Percentiles rank a stretch among this genome's conserved stretches.
phyloP scores from a whole-genome alignment of 306 rosid genomes.

The Cucurbita ficifolia region DNA sequence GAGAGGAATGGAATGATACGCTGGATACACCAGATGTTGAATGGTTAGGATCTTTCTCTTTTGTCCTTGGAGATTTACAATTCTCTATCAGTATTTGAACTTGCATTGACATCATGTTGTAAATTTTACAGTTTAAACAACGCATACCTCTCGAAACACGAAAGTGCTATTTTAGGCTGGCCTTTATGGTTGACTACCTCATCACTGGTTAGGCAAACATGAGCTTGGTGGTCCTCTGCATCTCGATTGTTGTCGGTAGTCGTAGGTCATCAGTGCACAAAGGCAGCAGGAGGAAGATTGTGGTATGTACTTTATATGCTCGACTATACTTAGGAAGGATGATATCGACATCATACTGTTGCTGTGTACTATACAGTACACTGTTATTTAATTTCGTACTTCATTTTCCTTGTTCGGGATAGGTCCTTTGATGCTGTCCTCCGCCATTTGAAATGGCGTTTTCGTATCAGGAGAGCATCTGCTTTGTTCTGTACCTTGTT shows the following conservation, averaged over 20 bases:
- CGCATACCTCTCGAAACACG: conserved; percentile 64
- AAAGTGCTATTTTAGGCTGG: conserved; percentile 39
- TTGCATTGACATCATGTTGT: conserved; percentile 9
- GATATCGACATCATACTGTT: not conserved
- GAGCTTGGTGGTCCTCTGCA: not conserved
- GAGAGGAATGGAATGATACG: conserved; percentile 73
- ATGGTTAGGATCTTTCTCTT: conserved; percentile 18
- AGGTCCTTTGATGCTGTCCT: not conserved
- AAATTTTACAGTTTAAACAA: conserved; percentile 50
- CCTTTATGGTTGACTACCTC: conserved; percentile 45
- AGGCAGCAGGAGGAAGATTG: not conserved
- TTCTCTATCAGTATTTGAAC: not conserved
- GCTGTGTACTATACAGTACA: not conserved
- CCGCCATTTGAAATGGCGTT: not conserved
- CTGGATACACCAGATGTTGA: conserved; percentile 75
- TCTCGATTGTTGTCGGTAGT: not conserved
- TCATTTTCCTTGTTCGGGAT: not conserved
- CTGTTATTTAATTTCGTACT: not conserved
- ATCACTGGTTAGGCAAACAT: conserved; percentile 25
- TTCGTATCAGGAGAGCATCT: not conserved
- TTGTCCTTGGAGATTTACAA: not conserved
- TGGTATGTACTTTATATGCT: not conserved
- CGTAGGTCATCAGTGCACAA: not conserved
- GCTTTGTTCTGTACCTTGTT: not conserved
- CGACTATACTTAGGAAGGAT: not conserved